Conservation (phyloP, 495 filamentous ascomycete species). For the Echria macrotheca region DNA sequence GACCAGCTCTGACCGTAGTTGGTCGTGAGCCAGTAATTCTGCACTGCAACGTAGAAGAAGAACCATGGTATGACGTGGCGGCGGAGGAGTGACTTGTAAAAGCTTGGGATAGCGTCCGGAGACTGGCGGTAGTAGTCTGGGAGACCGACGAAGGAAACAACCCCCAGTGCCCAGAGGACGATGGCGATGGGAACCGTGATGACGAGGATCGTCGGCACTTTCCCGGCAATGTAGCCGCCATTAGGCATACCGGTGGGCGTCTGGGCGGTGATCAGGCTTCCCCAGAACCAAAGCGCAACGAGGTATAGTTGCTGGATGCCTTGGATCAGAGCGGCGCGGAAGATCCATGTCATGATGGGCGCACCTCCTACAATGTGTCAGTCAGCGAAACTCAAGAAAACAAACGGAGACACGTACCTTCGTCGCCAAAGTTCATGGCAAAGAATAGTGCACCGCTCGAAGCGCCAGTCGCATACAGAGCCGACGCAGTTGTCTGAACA, state of each 20-base stretch:
- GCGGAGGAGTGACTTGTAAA: constrained; percentile 49
- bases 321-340: constrained; percentile 57
- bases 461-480: constrained; percentile 53
- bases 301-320: constrained; percentile 59
- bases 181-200: constrained; percentile 45
- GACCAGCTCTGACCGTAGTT: constrained; percentile 57
- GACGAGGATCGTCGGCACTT: constrained; percentile 34
- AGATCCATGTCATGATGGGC: constrained; percentile 56
- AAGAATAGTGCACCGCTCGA: constrained; percentile 59
- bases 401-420: constrained; percentile 25
- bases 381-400: not conserved
- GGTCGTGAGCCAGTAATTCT: constrained; percentile 57
- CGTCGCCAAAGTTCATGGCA: constrained; percentile 60
- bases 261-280: constrained; percentile 30
- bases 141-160: constrained; percentile 49
- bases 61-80: constrained; percentile 56
- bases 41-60: constrained; percentile 53
- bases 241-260: constrained; percentile 4
- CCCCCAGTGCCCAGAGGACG: constrained; percentile 44
- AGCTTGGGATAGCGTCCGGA: constrained; percentile 60
- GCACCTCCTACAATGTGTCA: constrained; percentile 32
- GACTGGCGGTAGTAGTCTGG: constrained; percentile 61
- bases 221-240: constrained; percentile 8
- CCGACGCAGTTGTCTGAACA: constrained; percentile 55
- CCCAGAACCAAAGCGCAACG: constrained; percentile 58